These are phyloP conservation scores for Suillus plorans DNA, from an alignment of 768 basidiomycete genomes.

Conservation along the genomic window DNA sequence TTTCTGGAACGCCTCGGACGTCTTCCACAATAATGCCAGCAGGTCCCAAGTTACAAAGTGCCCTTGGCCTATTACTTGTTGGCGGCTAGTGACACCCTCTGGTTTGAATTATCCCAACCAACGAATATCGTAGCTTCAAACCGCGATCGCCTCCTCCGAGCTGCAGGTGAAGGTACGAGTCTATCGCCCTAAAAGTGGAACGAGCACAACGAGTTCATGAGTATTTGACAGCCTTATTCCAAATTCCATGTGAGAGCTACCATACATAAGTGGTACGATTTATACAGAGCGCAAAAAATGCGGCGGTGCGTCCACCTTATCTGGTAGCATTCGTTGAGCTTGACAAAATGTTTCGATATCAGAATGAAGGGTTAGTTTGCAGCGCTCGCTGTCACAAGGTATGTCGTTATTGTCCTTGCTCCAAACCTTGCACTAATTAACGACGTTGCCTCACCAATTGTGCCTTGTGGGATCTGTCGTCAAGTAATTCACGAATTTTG, in stretches of 20 bases:
- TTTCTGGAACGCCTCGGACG: no score
- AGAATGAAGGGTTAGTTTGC: conserved; percentile 84
- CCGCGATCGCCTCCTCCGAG: conserved; percentile 48
- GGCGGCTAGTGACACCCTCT: no score
- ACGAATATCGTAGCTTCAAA: conserved; percentile 39
- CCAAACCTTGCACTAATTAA: conserved; percentile 33
- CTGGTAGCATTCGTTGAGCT: not conserved
- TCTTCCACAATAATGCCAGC: no score
- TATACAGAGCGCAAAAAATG: conserved; percentile 78
- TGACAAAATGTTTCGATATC: conserved; percentile 4
- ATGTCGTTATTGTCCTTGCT: conserved; percentile 22
- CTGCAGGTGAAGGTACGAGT: conserved; percentile 56
- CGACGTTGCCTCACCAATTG: conserved; percentile 63
- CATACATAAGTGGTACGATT: conserved; percentile 70
- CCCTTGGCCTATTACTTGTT: no score
- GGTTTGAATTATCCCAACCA: not conserved
- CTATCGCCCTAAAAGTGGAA: not conserved
- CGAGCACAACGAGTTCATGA: conserved; percentile 25
- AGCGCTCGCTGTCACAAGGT: conserved; percentile 83
- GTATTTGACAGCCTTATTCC: conserved; percentile 84
- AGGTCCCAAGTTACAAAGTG: no score
- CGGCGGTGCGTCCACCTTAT: conserved; percentile 53
- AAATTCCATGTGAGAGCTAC: conserved; percentile 87
- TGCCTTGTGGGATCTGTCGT: conserved; percentile 94
- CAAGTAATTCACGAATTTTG: conserved; percentile 91